Evolutionary conservation across 1,284 basidiomycete genomes (phyloP), one percentile per base, ranked within the genome.

Genomic region (Leccinum variabile): DNA sequence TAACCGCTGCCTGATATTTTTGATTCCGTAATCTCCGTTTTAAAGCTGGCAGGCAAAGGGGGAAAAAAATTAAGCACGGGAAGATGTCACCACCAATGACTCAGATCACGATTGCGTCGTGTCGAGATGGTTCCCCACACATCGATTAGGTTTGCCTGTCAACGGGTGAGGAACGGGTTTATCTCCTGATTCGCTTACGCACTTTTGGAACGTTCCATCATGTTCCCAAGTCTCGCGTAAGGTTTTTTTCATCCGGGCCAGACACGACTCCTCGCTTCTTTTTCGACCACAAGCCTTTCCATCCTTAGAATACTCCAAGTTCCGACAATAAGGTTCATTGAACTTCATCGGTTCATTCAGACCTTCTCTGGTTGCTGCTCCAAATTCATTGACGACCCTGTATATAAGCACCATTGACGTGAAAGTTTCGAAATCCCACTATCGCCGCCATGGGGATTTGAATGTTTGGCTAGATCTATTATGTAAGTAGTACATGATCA

Each of bases 1-100:
- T 58, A 35, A 63, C 66, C 74, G 74, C 63, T 74, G 74, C 72
- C 72, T 62, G 65, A 59, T 54, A 62, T 56, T 61, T 63, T 63
- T 49, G 73, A 64, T 71, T 72, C 72, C 72, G 72, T 73, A 74
- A 74, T 74, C 72, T 77, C 72, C 72, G 72, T 70, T 54, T 61
- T 64, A 55, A 35, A 68, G 59, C 25, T 22, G 44, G 18, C 44
- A 46, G 18, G 18, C 11, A 46, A 46, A 44, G 41, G n/a, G 41
- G 5, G 8, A 9, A 14, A 50, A 52, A 61, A 54, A 44, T 56
- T 52, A 14, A 56, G 59, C 55, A 59, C 57, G 44, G 54, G n/a
- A 63, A 60, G 59, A 22, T 64, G 54, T 65, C 64, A 57, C 54
- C 57, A 33, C 60, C 54, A 52, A 5, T n/a, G 37, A 9, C 54